A percentile compares a stretch with the other conserved stretches of the same genome.
Evolutionary conservation across 306 rosid genomes (phyloP).

Genomic region (Crotalaria pallida): DNA sequence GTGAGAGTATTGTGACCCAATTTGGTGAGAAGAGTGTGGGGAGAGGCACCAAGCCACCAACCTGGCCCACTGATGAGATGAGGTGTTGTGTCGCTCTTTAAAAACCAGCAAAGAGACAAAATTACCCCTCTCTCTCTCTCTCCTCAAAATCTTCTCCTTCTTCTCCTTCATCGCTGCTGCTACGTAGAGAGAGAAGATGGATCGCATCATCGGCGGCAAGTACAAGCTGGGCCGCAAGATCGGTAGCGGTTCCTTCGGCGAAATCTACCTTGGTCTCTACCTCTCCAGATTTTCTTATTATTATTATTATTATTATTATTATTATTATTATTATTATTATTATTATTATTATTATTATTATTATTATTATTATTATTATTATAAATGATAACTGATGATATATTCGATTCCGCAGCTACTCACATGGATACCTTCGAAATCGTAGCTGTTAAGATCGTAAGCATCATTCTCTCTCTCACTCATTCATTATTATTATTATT

Average conservation of each 20-base stretch:
- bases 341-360: background rate
- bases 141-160: too few species aligned
- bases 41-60: too few species aligned
- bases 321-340: background rate
- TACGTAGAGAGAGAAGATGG: background rate
- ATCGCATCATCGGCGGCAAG: conserved; percentile 63
- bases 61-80: too few species aligned
- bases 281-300: background rate
- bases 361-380: too few species aligned
- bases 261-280: conserved; percentile 73
- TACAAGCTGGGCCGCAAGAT: conserved; percentile 95
- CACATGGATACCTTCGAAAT: conserved; percentile 86
- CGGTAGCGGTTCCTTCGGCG: conserved; percentile 99
- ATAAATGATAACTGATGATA: too few species aligned
- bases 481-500: background rate
- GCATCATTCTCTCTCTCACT: conserved; percentile 8
- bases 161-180: too few species aligned
- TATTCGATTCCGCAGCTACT: conserved; percentile 55
- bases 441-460: conserved; percentile 89
- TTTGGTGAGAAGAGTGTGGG: too few species aligned
- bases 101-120: too few species aligned
- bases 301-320: too few species aligned
- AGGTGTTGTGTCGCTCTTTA: too few species aligned
- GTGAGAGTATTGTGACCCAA: too few species aligned
- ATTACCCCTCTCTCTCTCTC: too few species aligned